Base-by-base conservation (phyloP, 2,329 filamentous ascomycete species). In the Exophiala calicioides region DNA sequence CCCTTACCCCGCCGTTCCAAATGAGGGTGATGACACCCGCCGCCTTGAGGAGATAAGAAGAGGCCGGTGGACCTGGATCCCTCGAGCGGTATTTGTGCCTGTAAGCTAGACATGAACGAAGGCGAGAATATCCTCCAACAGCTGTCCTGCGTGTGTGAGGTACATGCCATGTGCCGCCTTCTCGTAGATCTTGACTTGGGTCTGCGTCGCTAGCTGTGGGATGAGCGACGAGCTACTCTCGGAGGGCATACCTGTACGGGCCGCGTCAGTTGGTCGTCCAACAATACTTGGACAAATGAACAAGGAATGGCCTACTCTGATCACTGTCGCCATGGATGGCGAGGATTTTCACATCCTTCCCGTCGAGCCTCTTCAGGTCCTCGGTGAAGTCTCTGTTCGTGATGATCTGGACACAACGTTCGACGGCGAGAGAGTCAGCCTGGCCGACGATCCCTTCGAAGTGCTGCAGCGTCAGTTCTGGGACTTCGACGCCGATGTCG, bases 301-400 rank as follows among this genome's bases (percentile, higher is more conserved):
- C 10, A 32, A 16, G n/a, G n/a, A 16, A 24, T 10, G 24, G 49
- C 50, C 49, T 41, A 56, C 53, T 47, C 30, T 58, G 51, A 49
- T 64, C 62, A 26, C 50, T 52, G 42, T 61, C 58, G 0, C 60
- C 62, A 52, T 65, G 61, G 12, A 64, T 38, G 27, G 62, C 58
- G 39, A 59, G 53, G 10, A 63, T 24, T 19, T 49, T 53, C 5
- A 61, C 19, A 26, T 58, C 41, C 3, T 31, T 50, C 4, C 51
- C 38, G 7, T 47, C 24, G 12, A 60, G 37, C 29, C 42, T 52
- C 44, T 47, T 53, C 44, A 59, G 35, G 16, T 59, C 52, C 13
- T 60, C 54, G 1, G 54, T 58, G 43, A 64, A 61, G 47, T 62
- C 58, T 21, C 46, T 57, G 7, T 44, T 44, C 8, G 51, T 57